These are phyloP conservation scores for Paramyrothecium sp. DNA, from an alignment of 2,329 filamentous ascomycete genomes.

Conservation along the genomic window DNA sequence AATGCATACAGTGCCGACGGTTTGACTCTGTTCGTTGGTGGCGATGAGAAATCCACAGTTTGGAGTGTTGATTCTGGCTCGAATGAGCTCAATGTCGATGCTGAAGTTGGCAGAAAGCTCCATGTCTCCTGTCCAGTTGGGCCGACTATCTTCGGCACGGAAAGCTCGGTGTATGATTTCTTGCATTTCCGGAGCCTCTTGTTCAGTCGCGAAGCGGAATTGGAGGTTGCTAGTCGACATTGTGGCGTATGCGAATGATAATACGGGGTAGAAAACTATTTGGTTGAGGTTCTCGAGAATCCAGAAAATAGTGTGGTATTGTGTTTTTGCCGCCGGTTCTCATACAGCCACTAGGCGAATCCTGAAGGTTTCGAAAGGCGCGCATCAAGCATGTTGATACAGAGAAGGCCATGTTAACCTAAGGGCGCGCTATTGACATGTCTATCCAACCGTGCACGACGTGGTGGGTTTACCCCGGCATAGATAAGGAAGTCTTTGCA, in stretches of 20 bases:
- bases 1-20: slow-evolving; percentile 27
- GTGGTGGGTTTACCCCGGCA: no score
- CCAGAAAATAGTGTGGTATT: no score
- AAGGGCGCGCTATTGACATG: no score
- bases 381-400: no score
- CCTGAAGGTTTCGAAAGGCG: no score
- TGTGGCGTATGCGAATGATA: neutral
- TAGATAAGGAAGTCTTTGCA: no score
- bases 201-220: slow-evolving; percentile 33
- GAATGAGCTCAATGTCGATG: slow-evolving; percentile 63
- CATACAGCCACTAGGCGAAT: no score
- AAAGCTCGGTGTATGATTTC: slow-evolving; percentile 38
- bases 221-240: slow-evolving; percentile 17
- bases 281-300: no score
- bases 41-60: slow-evolving; percentile 28
- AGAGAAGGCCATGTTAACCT: no score
- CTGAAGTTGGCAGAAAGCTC: slow-evolving; percentile 68
- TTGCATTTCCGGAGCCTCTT: slow-evolving; percentile 33
- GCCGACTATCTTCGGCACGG: slow-evolving; percentile 33
- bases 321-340: no score
- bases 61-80: slow-evolving; percentile 43
- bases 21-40: slow-evolving; percentile 8
- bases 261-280: no score
- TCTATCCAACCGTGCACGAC: no score
- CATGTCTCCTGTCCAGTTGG: slow-evolving; percentile 32